Evolutionary conservation across 2,329 filamentous ascomycete genomes (phyloP).

Genomic region (Boeremia lycopersici): DNA sequence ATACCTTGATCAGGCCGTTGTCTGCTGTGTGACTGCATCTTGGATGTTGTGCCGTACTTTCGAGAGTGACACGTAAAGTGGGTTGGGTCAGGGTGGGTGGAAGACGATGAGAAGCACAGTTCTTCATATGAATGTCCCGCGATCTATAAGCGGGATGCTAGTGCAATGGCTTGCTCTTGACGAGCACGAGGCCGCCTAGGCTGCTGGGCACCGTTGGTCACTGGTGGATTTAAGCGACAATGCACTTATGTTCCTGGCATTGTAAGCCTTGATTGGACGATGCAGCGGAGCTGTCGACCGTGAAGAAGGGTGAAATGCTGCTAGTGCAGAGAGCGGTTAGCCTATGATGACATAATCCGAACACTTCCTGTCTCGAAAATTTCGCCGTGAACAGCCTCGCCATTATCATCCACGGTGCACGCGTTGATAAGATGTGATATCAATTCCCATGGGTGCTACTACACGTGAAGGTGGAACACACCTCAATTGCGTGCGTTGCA

Average conservation of each 20-base stretch:
- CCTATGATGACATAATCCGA: not conserved
- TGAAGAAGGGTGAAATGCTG: not conserved
- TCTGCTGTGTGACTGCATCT: constrained; percentile 43
- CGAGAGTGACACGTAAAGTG: not conserved
- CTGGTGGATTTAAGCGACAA: constrained; percentile 3
- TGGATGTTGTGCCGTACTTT: constrained; percentile 38
- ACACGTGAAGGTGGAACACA: not conserved
- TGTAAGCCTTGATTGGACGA: constrained; percentile 3
- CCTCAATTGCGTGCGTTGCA: not conserved
- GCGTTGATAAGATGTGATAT: constrained; percentile 2
- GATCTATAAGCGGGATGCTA: constrained; percentile 22
- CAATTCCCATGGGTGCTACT: not conserved
- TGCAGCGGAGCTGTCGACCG: not conserved
- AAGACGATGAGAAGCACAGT: not conserved
- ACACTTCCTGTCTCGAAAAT: not conserved
- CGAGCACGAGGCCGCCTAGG: constrained; percentile 1
- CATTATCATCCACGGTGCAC: not conserved
- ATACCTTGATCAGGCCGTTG: constrained; percentile 46
- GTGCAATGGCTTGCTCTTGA: constrained; percentile 12
- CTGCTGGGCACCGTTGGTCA: not conserved
- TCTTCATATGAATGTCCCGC: not conserved
- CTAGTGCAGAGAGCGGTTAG: not conserved
- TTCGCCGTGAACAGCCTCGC: constrained; percentile 5
- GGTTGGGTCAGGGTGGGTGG: not conserved
- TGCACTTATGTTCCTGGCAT: not conserved